A percentile compares a stretch with the other conserved stretches of the same genome.
Conservation (phyloP, 2,329 filamentous ascomycete species). For the Sarocladiaceae sp. region DNA sequence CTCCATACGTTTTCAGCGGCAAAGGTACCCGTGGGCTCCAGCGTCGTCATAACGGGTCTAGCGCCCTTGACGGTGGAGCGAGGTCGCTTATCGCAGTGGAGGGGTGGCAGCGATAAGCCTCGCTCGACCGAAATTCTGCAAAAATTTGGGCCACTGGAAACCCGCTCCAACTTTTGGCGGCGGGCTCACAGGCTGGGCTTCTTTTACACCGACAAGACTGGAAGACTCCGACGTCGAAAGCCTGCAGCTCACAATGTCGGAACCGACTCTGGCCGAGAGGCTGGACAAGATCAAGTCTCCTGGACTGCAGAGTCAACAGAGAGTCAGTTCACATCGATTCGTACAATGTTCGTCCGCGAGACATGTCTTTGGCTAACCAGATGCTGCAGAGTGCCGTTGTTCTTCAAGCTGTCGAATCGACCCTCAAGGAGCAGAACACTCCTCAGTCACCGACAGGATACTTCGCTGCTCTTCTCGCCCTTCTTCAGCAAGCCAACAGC, state of each 20-base stretch:
- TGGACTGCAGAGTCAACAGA: slow-evolving; percentile 90
- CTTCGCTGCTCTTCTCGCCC: slow-evolving; percentile 87
- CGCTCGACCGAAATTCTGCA: slow-evolving; percentile 6
- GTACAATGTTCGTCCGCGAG: slow-evolving; percentile 11
- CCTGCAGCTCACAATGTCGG: slow-evolving; percentile 4
- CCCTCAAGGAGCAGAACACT: slow-evolving; percentile 79
- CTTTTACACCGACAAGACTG: neutral
- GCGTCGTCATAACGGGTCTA: slow-evolving; percentile 8
- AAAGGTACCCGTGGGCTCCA: neutral
- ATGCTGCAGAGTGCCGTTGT: slow-evolving; percentile 67
- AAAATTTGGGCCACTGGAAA: slow-evolving; percentile 6
- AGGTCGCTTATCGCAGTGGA: neutral
- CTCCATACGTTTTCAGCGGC: neutral
- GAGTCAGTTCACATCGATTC: no score
- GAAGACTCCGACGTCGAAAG: no score
- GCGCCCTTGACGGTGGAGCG: neutral
- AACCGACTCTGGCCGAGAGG: slow-evolving; percentile 67
- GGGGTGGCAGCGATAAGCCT: slow-evolving; percentile 4
- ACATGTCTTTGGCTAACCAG: slow-evolving; percentile 12
- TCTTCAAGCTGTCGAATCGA: slow-evolving; percentile 86
- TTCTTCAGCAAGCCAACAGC: slow-evolving; percentile 71
- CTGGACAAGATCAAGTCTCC: slow-evolving; percentile 96
- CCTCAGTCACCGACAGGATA: slow-evolving; percentile 83
- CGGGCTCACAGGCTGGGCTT: neutral
- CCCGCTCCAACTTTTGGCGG: neutral